phyloP scores from a whole-genome alignment of 352 stramenopile genomes.

The Phytophthora kernoviae region DNA sequence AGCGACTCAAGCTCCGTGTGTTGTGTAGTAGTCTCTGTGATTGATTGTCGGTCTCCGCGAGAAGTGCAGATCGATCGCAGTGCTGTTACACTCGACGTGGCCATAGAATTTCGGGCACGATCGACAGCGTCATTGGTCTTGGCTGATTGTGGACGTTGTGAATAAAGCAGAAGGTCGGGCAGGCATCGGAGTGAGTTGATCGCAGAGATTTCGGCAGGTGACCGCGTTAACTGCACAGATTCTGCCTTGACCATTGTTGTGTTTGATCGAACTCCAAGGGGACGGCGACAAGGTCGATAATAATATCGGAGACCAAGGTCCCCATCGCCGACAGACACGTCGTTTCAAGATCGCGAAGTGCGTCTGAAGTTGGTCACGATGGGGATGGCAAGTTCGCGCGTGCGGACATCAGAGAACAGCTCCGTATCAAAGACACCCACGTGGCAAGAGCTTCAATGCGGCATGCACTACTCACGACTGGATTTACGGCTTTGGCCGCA shows the following conservation, averaged over 20 bases:
- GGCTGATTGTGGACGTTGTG: conserved; percentile 25
- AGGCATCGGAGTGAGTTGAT: conserved; percentile 30
- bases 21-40: conserved; percentile 3
- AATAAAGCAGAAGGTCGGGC: conserved; percentile 19
- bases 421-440: conserved; percentile 1
- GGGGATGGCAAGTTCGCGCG: conserved; percentile 29
- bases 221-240: conserved; percentile 27
- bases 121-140: conserved; percentile 4
- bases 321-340: conserved; percentile 2
- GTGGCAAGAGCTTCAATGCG: conserved; percentile 40
- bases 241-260: conserved; percentile 15
- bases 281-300: conserved; percentile 14
- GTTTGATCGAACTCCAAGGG: not conserved
- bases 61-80: conserved; percentile 25
- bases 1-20: conserved; percentile 12
- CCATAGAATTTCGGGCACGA: conserved; percentile 1
- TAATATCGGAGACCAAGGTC: conserved; percentile 25
- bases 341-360: conserved; percentile 28
- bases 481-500: conserved; percentile 72
- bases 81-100: conserved; percentile 25
- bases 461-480: conserved; percentile 53
- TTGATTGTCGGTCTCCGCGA: conserved; percentile 14
- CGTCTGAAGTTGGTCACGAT: conserved; percentile 3
- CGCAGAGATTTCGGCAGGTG: conserved; percentile 31
- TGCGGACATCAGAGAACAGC: conserved; percentile 7